Evolutionary conservation across 176 grass and related monocot species (phyloP), one percentile per base, ranked within the genome.

Genomic region (Pontederia crassipes): DNA sequence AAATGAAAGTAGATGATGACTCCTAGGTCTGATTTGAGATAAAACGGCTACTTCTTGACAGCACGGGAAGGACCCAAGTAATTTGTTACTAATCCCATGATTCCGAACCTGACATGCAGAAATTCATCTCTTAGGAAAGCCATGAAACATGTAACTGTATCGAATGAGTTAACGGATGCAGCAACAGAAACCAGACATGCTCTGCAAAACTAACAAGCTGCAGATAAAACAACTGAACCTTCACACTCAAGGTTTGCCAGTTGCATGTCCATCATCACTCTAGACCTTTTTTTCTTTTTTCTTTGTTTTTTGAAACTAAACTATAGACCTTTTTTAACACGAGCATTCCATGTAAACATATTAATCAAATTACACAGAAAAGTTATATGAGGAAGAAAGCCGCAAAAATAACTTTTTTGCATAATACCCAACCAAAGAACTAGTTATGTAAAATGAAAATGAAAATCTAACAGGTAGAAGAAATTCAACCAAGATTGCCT

Each of bases 71-170:
- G 87, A 0, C 87, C 93, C 48, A 98, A 78, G 64, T 98, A 98
- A 73, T 76, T 92, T 8, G 87, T 98, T 67, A 98, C 79, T 76
- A 98, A 75, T 20, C 93, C 93, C 93, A 98, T 92, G 45, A 98
- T 55, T 7, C 83, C 93, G 66, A 98, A 92, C 93, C 93, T 98
- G 79, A 2, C 60, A 95, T 68, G 54, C 6, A 73, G 16, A 13
- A 70, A 46, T 8, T 45, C 18, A 66, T 66, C 16, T 40, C 6
- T 40, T 40, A 52, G 63, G 12, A 61, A 61, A 26, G 14, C 10
- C 14, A 46, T 52, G 6, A 17, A 8, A 47, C 7, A 7, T 45
- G 15, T 7, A 10, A 56, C 54, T 18, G 1, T 15, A 56, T 56
- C 54, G n/a, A 56, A 15, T 8, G 15, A 56, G 54, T 14, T 15